Conservation (phyloP, 441 rosid species). For the Codiaeum variegatum region DNA sequence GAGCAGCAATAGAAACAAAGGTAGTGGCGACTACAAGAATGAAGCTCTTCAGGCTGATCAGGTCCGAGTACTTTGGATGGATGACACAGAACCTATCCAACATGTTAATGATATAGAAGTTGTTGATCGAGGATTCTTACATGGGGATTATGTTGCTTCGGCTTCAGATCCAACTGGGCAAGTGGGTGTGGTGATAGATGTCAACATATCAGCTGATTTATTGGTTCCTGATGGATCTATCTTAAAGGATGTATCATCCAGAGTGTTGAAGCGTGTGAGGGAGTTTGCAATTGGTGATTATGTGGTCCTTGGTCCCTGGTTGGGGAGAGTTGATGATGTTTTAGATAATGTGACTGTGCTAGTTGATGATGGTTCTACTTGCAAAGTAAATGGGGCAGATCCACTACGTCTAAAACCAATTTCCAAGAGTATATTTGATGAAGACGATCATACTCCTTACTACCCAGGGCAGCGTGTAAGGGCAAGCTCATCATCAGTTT, state of each 20-base stretch:
- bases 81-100: conserved; percentile 69
- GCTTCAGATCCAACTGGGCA: conserved; percentile 83
- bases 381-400: conserved; percentile 82
- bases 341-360: conserved; percentile 87
- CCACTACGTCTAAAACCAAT: conserved; percentile 68
- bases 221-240: conserved; percentile 63
- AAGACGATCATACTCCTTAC: conserved; percentile 76
- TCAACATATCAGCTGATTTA: conserved; percentile 64
- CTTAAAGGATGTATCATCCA: conserved; percentile 58
- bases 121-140: conserved; percentile 87
- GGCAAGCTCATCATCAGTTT: conserved; percentile 79
- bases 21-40: conserved; percentile 34
- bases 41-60: conserved; percentile 65
- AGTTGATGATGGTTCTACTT: conserved; percentile 91
- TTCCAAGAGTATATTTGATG: conserved; percentile 69
- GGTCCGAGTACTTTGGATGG: conserved; percentile 88
- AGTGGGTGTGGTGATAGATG: conserved; percentile 85
- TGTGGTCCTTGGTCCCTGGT: conserved; percentile 90
- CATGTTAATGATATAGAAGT: conserved; percentile 53
- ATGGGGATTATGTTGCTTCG: conserved; percentile 88
- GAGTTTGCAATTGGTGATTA: conserved; percentile 82
- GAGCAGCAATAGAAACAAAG: conserved; percentile 31
- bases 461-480: conserved; percentile 94
- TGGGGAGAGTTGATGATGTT: conserved; percentile 91
- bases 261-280: conserved; percentile 74